Conservation (phyloP, 2,329 filamentous ascomycete genomes). For the Helotiales sp. region DNA sequence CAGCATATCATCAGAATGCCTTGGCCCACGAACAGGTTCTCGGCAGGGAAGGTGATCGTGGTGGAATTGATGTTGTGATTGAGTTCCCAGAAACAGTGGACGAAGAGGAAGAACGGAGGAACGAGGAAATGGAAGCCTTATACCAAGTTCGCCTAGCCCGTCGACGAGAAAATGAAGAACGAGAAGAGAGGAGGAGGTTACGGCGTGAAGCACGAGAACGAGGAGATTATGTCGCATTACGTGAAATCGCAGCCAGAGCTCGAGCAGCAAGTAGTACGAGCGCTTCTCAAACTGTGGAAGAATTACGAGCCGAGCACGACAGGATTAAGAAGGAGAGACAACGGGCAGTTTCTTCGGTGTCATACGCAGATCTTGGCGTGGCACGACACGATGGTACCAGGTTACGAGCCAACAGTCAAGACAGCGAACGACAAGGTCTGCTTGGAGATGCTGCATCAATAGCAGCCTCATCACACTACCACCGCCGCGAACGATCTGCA, state of each 20-base stretch:
- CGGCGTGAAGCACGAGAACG: slow-evolving; percentile 71
- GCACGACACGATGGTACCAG: slow-evolving; percentile 77
- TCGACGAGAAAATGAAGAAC: slow-evolving; percentile 72
- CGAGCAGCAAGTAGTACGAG: slow-evolving; percentile 41
- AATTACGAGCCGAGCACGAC: slow-evolving; percentile 55
- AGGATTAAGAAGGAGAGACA: slow-evolving; percentile 60
- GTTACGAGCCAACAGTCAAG: slow-evolving; percentile 69
- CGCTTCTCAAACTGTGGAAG: slow-evolving; percentile 54
- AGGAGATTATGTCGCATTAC: slow-evolving; percentile 69
- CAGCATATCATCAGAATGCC: slow-evolving; percentile 75
- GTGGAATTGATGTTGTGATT: slow-evolving; percentile 85
- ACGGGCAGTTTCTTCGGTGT: slow-evolving; percentile 71
- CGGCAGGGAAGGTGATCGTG: slow-evolving; percentile 86
- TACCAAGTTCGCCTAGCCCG: slow-evolving; percentile 86
- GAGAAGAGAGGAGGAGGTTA: slow-evolving; percentile 71
- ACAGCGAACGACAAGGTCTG: slow-evolving; percentile 71
- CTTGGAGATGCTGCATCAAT: slow-evolving; percentile 65
- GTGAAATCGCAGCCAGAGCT: slow-evolving; percentile 57
- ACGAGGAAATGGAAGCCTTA: slow-evolving; percentile 88
- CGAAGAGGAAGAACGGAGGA: slow-evolving; percentile 73
- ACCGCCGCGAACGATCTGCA: slow-evolving; percentile 49
- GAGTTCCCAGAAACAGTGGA: slow-evolving; percentile 81
- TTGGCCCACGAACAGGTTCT: slow-evolving; percentile 78
- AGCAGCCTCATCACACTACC: slow-evolving; percentile 39
- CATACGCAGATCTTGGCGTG: slow-evolving; percentile 74